Percentiles rank a stretch among this genome's conserved stretches.
These are phyloP conservation scores for Cystobasidium onofrii DNA, from an alignment of 768 basidiomycete species.

Conservation along the genomic window DNA sequence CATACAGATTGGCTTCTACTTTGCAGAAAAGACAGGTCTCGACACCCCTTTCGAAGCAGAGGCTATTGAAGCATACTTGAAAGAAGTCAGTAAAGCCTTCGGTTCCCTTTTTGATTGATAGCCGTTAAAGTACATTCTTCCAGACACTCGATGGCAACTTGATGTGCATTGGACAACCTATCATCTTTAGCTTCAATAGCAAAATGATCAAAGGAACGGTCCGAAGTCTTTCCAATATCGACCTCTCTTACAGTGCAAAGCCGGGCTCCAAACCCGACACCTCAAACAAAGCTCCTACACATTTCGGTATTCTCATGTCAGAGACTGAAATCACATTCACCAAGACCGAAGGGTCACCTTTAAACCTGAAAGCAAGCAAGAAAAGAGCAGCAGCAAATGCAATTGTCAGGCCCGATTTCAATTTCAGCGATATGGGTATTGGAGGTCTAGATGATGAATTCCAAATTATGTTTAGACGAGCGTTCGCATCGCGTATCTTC, in stretches of 20 bases:
- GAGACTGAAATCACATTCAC: conserved; percentile 85
- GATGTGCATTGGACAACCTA: conserved; percentile 59
- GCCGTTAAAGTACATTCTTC: background rate
- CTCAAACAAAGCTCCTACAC: background rate
- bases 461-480: conserved; percentile 90
- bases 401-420: conserved; percentile 94
- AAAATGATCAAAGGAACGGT: conserved; percentile 68
- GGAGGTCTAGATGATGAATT: conserved; percentile 95
- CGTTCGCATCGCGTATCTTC: conserved; percentile 97
- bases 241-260: conserved; percentile 46
- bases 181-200: conserved; percentile 82
- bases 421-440: conserved; percentile 99
- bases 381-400: conserved; percentile 88
- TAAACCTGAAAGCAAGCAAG: conserved; percentile 84
- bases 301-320: conserved; percentile 22
- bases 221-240: conserved; percentile 56
- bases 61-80: conserved; percentile 67
- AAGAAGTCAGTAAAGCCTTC: conserved; percentile 45
- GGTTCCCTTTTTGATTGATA: background rate
- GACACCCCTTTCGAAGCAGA: conserved; percentile 72
- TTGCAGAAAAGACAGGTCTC: conserved; percentile 45
- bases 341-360: conserved; percentile 68
- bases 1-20: conserved; percentile 46
- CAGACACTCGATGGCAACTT: conserved; percentile 66
- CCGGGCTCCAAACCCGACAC: background rate